phyloP scores from a whole-genome alignment of 345 rosid genomes.

The Euphorbia lathyris region DNA sequence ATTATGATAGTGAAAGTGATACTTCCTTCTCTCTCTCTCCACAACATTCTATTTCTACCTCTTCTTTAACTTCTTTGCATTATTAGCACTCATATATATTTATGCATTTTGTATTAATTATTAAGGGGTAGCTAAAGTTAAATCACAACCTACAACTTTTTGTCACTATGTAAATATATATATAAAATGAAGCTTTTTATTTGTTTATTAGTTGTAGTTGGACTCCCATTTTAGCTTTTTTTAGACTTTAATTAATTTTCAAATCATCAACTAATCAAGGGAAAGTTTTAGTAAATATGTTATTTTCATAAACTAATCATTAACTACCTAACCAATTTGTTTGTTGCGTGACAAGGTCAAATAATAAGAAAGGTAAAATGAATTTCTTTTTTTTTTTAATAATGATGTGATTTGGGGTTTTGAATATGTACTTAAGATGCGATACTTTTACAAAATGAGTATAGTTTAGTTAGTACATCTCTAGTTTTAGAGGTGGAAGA shows the following conservation, averaged over 20 bases:
- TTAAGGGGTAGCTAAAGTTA: neutral
- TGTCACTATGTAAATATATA: slow-evolving; percentile 3
- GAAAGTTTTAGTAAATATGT: neutral
- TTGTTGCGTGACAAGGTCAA: neutral
- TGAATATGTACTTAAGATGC: too few relatives aligned
- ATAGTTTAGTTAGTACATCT: too few relatives aligned
- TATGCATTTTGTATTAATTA: neutral
- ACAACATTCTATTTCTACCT: slow-evolving; percentile 54
- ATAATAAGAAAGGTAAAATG: too few relatives aligned
- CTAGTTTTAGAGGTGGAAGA: too few relatives aligned
- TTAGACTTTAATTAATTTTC: neutral
- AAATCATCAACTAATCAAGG: neutral
- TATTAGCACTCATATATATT: neutral
- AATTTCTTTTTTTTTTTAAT: too few relatives aligned
- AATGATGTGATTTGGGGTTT: too few relatives aligned
- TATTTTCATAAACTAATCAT: neutral
- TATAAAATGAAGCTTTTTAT: too few relatives aligned
- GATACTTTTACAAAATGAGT: too few relatives aligned
- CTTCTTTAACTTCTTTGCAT: slow-evolving; percentile 29
- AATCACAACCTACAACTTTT: slow-evolving; percentile 4
- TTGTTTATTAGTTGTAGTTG: neutral
- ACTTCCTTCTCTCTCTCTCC: slow-evolving; percentile 58
- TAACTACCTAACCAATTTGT: neutral
- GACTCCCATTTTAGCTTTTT: neutral
- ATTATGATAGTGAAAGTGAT: slow-evolving; percentile 61